Percentiles rank a stretch among this genome's conserved stretches.
phyloP scores from a whole-genome alignment of 108 stramenopile genomes.

The Cyclotella sp. region DNA sequence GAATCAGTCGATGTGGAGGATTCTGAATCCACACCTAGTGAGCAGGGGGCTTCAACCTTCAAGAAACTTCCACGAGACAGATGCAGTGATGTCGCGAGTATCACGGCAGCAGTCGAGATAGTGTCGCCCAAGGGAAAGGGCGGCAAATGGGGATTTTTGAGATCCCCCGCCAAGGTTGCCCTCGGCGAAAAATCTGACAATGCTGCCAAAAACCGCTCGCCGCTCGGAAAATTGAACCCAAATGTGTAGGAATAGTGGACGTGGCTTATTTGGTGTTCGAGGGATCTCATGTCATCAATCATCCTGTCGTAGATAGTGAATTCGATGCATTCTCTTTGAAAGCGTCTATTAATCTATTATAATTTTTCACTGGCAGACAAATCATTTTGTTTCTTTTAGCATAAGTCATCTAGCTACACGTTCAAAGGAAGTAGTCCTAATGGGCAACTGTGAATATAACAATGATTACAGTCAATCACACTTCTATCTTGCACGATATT shows the following conservation, averaged over 20 bases:
- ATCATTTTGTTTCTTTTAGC: no score
- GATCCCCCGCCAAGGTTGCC: slow-evolving; percentile 40
- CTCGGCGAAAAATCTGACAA: slow-evolving; percentile 16
- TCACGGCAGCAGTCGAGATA: slow-evolving; percentile 24
- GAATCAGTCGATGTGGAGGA: background rate
- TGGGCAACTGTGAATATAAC: background rate
- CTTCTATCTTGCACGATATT: background rate
- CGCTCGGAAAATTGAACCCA: slow-evolving; percentile 31
- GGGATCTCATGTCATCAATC: background rate
- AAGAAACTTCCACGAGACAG: slow-evolving; percentile 43
- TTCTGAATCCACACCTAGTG: slow-evolving; percentile 1
- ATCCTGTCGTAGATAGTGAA: background rate
- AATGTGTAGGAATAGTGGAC: background rate
- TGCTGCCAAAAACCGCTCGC: slow-evolving; percentile 24
- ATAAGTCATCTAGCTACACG: no score
- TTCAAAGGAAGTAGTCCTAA: no score
- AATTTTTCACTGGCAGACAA: no score
- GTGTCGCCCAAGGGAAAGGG: slow-evolving; percentile 31
- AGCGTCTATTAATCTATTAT: no score
- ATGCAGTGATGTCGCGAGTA: slow-evolving; percentile 47
- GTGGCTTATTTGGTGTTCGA: background rate
- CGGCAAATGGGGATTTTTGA: slow-evolving; percentile 35
- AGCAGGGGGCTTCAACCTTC: slow-evolving; percentile 19
- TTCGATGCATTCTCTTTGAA: no score
- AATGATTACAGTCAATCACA: background rate